Evolutionary conservation across 331 rosid genomes (phyloP).

Genomic region (Quercus lobata): DNA sequence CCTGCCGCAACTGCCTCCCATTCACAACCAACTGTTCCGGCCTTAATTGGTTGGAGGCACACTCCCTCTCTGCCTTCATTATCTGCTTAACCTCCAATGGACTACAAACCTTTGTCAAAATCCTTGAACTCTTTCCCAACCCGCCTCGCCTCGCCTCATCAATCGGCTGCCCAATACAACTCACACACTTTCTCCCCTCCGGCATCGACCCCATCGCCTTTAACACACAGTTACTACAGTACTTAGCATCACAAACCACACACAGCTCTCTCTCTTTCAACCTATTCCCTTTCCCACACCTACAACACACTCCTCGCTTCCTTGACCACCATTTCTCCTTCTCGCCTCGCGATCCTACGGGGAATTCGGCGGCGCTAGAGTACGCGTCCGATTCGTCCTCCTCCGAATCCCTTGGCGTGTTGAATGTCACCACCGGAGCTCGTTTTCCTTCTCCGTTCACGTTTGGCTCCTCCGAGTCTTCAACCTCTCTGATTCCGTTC

Average conservation of each 20-base stretch:
- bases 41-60: slow-evolving; percentile 74
- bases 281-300: slow-evolving; percentile 72
- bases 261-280: slow-evolving; percentile 80
- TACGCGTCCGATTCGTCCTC: slow-evolving; percentile 45
- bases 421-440: slow-evolving; percentile 55
- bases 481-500: slow-evolving; percentile 21
- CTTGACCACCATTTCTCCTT: slow-evolving; percentile 1
- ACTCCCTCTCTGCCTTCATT: slow-evolving; percentile 83
- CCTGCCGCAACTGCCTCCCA: slow-evolving; percentile 67
- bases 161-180: slow-evolving; percentile 73
- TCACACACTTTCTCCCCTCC: slow-evolving; percentile 85
- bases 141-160: slow-evolving; percentile 62
- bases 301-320: slow-evolving; percentile 58
- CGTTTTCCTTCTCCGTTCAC: slow-evolving; percentile 27
- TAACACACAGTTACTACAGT: slow-evolving; percentile 69
- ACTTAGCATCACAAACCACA: slow-evolving; percentile 74
- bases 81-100: slow-evolving; percentile 87
- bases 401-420: slow-evolving; percentile 60
- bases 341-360: slow-evolving; percentile 37
- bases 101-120: slow-evolving; percentile 70
- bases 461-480: not conserved
- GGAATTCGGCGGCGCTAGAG: slow-evolving; percentile 54
- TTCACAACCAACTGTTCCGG: slow-evolving; percentile 83
- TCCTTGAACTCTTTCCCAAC: slow-evolving; percentile 73
- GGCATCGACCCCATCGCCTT: slow-evolving; percentile 98